Evolutionary conservation across 805 yeast species (phyloP), one percentile per base, ranked within the genome.

Genomic region (Vanderwaltozyma verrucispora): DNA sequence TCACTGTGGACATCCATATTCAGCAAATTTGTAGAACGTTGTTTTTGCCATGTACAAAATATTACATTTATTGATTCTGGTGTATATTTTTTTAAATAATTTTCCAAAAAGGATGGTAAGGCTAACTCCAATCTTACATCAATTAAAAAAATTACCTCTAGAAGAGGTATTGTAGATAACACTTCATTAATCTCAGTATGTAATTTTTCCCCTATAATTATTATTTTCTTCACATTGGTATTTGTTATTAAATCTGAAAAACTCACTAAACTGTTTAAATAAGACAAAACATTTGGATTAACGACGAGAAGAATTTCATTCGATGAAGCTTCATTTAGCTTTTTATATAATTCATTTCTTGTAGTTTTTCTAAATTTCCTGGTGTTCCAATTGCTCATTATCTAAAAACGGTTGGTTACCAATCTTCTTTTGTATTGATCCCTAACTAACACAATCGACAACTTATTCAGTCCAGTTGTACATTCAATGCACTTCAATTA

Each of bases 361-460:
- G 41, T 29, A 5, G 38, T 25, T 21, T 44, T 45, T 21, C 35
- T 33, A 36, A 56, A 53, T 35, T 48, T 48, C 17, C 54, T 47
- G 3, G 59, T 50, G 30, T 54, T 50, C 54, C 56, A 50, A 40
- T 46, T 46, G 26, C 40, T 42, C 60, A 54, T 52, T 23, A n/a
- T n/a, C n/a, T n/a, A n/a, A n/a, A n/a, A n/a, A n/a, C n/a, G n/a
- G n/a, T n/a, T n/a, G n/a, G n/a, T n/a, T n/a, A n/a, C n/a, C n/a
- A n/a, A n/a, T n/a, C n/a, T n/a, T n/a, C n/a, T n/a, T n/a, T n/a
- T n/a, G n/a, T n/a, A n/a, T n/a, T n/a, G n/a, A n/a, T n/a, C n/a
- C n/a, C n/a, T n/a, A n/a, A n/a, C n/a, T n/a, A n/a, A n/a, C n/a
- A n/a, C n/a, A n/a, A n/a, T n/a, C n/a, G n/a, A n/a, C n/a, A n/a